phyloP scores from a whole-genome alignment of 1,284 basidiomycete genomes.

The Xerocomus nothofagi region DNA sequence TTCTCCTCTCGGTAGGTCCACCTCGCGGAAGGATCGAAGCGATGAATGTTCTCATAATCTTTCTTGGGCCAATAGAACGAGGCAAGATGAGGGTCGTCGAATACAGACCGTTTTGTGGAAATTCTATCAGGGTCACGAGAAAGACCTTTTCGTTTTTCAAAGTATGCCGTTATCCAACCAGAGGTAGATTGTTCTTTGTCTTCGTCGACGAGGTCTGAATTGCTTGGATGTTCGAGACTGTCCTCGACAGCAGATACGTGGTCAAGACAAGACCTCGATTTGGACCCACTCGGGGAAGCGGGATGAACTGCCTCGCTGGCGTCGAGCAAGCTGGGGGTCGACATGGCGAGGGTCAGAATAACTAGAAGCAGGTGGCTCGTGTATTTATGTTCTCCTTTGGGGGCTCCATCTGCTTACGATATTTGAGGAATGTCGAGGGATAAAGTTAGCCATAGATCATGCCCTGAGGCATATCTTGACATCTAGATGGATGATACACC shows the following conservation, averaged over 20 bases:
- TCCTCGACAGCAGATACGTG: background rate
- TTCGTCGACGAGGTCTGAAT: slow-evolving; percentile 6
- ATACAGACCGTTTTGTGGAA: slow-evolving; percentile 48
- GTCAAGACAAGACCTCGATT: background rate
- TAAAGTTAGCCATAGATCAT: background rate
- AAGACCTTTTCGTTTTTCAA: background rate
- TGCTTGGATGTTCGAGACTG: background rate
- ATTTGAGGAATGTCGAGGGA: no score
- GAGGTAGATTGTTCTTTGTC: background rate
- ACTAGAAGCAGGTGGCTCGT: no score
- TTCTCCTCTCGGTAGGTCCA: slow-evolving; percentile 72
- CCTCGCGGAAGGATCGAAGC: slow-evolving; percentile 63
- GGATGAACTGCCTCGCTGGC: background rate
- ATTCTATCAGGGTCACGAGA: slow-evolving; percentile 4
- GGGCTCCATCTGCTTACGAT: no score
- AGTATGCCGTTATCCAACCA: slow-evolving; percentile 1
- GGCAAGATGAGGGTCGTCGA: slow-evolving; percentile 53
- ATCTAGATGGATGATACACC: background rate
- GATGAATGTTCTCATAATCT: slow-evolving; percentile 61
- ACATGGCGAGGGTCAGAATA: background rate
- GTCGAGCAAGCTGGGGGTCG: background rate
- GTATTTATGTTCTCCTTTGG: no score
- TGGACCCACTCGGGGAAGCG: background rate
- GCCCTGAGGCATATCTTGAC: background rate
- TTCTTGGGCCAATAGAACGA: slow-evolving; percentile 54